These are phyloP conservation scores for Lactarius hatsudake DNA, from an alignment of 768 basidiomycete genomes.

Conservation along the genomic window DNA sequence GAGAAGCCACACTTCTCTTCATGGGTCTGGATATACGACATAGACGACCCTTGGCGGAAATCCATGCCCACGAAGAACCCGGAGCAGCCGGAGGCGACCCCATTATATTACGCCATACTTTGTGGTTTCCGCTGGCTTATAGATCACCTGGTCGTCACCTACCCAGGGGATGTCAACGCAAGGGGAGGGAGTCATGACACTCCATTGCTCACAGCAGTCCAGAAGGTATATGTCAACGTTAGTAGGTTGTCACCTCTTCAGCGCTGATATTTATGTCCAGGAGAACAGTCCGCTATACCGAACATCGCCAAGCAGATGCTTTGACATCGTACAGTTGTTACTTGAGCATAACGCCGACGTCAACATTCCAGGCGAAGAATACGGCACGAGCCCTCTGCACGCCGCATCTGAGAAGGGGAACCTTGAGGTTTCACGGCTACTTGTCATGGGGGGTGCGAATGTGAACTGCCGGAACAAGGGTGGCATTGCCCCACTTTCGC, in stretches of 20 bases:
- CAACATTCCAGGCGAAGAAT: neutral
- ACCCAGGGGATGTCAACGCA: neutral
- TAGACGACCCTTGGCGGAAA: neutral
- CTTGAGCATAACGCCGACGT: neutral
- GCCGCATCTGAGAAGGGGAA: no score
- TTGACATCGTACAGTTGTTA: neutral
- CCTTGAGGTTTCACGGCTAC: no score
- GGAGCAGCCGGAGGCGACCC: neutral
- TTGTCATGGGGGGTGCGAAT: neutral
- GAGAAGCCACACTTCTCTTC: neutral
- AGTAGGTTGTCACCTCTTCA: neutral
- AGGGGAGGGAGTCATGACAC: neutral
- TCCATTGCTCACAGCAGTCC: neutral
- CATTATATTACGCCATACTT: neutral
- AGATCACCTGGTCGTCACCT: neutral
- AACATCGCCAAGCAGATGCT: neutral
- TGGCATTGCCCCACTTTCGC: no score
- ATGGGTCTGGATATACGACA: neutral
- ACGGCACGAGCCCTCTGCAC: no score
- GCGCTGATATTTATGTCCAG: no score
- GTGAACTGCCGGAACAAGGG: neutral
- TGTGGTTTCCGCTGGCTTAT: neutral
- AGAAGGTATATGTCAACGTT: neutral
- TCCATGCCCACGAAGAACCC: neutral
- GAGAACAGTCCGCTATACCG: no score